Conservation (phyloP, 2,329 filamentous ascomycete genomes). For the Diaporthe sp. region DNA sequence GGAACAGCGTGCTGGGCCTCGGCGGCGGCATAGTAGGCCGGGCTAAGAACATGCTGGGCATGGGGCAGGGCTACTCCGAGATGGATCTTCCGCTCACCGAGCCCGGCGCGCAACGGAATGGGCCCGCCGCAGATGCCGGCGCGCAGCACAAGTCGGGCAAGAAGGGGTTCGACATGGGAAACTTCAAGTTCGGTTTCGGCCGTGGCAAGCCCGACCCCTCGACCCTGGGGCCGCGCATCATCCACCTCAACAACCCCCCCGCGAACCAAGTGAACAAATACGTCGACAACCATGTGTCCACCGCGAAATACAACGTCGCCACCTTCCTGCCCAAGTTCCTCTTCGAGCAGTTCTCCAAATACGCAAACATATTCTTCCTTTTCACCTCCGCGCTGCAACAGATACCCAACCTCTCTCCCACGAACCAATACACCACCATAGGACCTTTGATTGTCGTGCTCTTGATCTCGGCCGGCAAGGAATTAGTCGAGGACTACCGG, state of each 20-base stretch:
- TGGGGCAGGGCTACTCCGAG: slow-evolving; percentile 91
- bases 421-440: slow-evolving; percentile 96
- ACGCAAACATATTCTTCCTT: slow-evolving; percentile 99
- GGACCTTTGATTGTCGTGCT: slow-evolving; percentile 92
- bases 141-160: slow-evolving; percentile 63
- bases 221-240: slow-evolving; percentile 90
- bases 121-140: slow-evolving; percentile 48
- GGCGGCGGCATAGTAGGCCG: slow-evolving; percentile 89
- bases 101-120: slow-evolving; percentile 58
- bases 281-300: slow-evolving; percentile 96
- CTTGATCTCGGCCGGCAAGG: slow-evolving; percentile 94
- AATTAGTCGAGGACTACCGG: slow-evolving; percentile 93
- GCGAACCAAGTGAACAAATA: slow-evolving; percentile 93
- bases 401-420: slow-evolving; percentile 94
- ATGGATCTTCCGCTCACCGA: slow-evolving; percentile 98
- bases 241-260: slow-evolving; percentile 95
- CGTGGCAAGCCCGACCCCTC: slow-evolving; percentile 88
- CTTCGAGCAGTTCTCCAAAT: slow-evolving; percentile 98
- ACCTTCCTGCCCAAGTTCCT: slow-evolving; percentile 98
- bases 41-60: slow-evolving; percentile 91
- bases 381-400: slow-evolving; percentile 96
- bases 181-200: slow-evolving; percentile 94
- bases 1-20: slow-evolving; percentile 90
- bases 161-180: slow-evolving; percentile 72
- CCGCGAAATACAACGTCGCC: slow-evolving; percentile 94